Percentiles rank a stretch among this genome's conserved stretches.
Conservation (phyloP, 2,329 filamentous ascomycete species). For the Apiospora saccharicola region DNA sequence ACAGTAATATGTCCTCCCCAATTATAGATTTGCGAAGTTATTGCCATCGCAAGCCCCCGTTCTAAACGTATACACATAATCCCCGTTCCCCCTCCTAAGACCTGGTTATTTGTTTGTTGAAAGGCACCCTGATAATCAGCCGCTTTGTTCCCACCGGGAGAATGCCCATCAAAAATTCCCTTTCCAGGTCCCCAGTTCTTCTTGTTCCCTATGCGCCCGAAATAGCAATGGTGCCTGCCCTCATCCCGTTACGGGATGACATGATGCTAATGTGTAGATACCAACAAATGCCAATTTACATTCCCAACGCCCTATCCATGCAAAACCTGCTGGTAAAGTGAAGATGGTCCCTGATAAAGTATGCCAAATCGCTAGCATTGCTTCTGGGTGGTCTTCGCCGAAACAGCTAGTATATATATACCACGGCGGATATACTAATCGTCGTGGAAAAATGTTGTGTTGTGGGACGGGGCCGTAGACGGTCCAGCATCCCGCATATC, state of each 20-base stretch:
- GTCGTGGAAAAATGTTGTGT: constrained; percentile 60
- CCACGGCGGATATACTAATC: constrained; percentile 37
- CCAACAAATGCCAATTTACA: constrained; percentile 20
- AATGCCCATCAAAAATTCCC: constrained; percentile 9
- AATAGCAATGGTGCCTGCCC: constrained; percentile 20
- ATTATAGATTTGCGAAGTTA: constrained; percentile 18
- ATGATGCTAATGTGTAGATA: constrained; percentile 19
- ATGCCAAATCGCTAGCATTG: background rate
- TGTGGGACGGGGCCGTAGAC: constrained; percentile 59
- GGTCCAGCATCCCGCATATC: constrained; percentile 65
- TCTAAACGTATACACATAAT: constrained; percentile 18
- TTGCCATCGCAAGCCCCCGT: background rate
- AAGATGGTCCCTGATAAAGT: background rate
- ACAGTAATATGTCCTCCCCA: background rate
- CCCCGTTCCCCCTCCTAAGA: background rate
- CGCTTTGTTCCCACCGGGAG: background rate
- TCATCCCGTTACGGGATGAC: background rate
- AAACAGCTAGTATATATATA: background rate
- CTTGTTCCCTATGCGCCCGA: background rate
- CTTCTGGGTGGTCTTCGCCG: background rate
- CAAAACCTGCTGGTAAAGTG: background rate
- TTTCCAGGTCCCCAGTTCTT: constrained; percentile 11
- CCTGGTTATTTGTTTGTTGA: background rate
- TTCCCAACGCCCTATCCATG: constrained; percentile 17
- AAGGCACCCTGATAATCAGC: constrained; percentile 4